These are phyloP conservation scores for Hura crepitans DNA, from an alignment of 441 rosid species.

Conservation along the genomic window DNA sequence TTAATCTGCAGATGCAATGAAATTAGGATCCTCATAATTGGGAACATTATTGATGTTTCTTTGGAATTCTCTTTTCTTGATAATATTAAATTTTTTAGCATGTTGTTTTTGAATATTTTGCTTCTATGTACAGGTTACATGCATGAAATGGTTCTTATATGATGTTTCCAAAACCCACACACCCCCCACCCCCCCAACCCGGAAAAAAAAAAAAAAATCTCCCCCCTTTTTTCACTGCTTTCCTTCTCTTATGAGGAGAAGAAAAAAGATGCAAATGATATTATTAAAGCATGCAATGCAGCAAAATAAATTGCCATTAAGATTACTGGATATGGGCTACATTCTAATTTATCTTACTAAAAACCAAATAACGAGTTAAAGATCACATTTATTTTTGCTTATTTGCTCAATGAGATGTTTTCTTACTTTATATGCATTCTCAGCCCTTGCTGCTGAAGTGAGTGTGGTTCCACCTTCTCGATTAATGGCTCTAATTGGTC, in stretches of 20 bases:
- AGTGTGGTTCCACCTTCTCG: slow-evolving; percentile 97
- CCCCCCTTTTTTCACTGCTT: too few relatives aligned
- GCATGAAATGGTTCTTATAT: background rate
- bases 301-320: background rate
- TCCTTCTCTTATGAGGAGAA: too few relatives aligned
- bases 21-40: background rate
- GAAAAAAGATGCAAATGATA: too few relatives aligned
- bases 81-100: background rate
- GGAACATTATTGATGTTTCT: background rate
- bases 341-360: background rate
- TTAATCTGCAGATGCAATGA: background rate
- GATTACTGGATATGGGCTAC: background rate
- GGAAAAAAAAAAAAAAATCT: too few relatives aligned
- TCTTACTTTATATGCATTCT: slow-evolving; percentile 22
- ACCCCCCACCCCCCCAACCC: too few relatives aligned
- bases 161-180: too few relatives aligned
- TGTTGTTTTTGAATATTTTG: background rate
- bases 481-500: slow-evolving; percentile 95
- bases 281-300: background rate
- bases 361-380: background rate
- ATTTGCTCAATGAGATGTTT: slow-evolving; percentile 12
- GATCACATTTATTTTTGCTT: background rate
- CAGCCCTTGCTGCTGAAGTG: slow-evolving; percentile 93
- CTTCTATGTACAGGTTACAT: background rate
- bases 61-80: background rate